phyloP scores from a whole-genome alignment of 345 rosid species.

The Nephelium lappaceum region DNA sequence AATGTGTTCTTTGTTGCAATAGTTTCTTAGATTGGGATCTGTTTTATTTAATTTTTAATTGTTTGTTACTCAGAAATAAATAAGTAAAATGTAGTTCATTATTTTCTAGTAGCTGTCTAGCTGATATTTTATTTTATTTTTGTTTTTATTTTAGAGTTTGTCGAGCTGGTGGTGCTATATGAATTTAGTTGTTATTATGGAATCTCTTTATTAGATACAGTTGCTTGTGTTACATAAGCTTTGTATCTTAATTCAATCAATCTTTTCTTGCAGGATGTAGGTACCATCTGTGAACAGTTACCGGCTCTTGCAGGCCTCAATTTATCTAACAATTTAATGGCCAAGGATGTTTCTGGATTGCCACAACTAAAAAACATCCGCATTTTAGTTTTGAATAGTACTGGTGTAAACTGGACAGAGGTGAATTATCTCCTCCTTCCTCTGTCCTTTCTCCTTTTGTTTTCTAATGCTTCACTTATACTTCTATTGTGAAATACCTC shows the following conservation, averaged over 20 bases:
- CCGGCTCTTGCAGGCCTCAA: constrained; percentile 66
- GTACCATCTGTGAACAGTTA: constrained; percentile 68
- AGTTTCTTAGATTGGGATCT: not conserved
- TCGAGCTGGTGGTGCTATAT: not conserved
- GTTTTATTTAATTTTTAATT: not conserved
- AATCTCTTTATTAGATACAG: not conserved
- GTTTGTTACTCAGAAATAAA: not conserved
- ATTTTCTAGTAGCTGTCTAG: not conserved
- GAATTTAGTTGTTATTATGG: not conserved
- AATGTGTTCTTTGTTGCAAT: not conserved
- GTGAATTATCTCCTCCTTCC: constrained; percentile 31
- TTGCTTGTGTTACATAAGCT: not conserved
- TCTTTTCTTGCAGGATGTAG: constrained; percentile 57
- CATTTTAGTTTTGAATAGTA: constrained; percentile 73
- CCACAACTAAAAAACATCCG: constrained; percentile 59
- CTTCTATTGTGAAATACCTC: constrained; percentile 6
- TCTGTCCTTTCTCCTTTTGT: not conserved
- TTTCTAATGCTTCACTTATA: not conserved
- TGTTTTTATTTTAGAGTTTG: not conserved
- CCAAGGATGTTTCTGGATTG: constrained; percentile 42
- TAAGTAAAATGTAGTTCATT: not conserved
- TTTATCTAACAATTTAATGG: constrained; percentile 69
- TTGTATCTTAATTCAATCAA: not conserved
- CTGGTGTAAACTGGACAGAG: constrained; percentile 75
- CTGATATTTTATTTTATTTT: not conserved